Percentiles rank a stretch among this genome's conserved stretches.
Conservation (phyloP, 176 grass and related monocot genomes). For the Ensete ventricosum region DNA sequence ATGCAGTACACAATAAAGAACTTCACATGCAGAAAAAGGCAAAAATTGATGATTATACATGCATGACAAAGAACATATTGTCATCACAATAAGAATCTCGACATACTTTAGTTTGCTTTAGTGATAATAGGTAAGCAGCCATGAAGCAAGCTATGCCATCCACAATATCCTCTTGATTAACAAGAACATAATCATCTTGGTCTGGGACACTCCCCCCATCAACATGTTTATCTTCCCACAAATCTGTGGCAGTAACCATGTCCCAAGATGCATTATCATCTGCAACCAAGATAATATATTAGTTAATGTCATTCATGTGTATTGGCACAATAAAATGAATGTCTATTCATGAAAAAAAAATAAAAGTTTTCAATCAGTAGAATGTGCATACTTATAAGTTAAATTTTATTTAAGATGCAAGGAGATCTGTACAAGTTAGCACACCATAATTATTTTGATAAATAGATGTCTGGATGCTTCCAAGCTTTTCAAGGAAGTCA, state of each 20-base stretch:
- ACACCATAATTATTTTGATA: constrained; percentile 4
- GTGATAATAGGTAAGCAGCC: constrained; percentile 23
- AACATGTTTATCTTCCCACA: constrained; percentile 21
- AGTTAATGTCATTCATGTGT: constrained; percentile 1
- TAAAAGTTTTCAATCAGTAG: neutral
- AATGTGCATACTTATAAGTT: neutral
- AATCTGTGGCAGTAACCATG: constrained; percentile 10
- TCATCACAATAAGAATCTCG: neutral
- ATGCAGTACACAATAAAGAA: neutral
- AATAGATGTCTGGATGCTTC: constrained; percentile 6
- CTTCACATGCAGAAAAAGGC: neutral
- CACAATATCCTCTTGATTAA: constrained; percentile 24
- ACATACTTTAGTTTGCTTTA: constrained; percentile 26
- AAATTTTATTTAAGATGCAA: neutral
- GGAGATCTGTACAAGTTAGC: neutral
- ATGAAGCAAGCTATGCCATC: constrained; percentile 28
- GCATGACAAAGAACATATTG: neutral
- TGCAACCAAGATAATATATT: neutral
- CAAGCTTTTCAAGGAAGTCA: constrained; percentile 21
- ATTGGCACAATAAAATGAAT: neutral
- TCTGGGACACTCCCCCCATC: constrained; percentile 9
- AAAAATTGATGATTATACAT: neutral
- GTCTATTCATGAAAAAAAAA: neutral
- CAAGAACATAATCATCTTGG: constrained; percentile 23
- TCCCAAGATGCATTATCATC: constrained; percentile 26